Base-by-base conservation (phyloP, 169 alveolate species). In the Plasmodium gallinaceum region DNA sequence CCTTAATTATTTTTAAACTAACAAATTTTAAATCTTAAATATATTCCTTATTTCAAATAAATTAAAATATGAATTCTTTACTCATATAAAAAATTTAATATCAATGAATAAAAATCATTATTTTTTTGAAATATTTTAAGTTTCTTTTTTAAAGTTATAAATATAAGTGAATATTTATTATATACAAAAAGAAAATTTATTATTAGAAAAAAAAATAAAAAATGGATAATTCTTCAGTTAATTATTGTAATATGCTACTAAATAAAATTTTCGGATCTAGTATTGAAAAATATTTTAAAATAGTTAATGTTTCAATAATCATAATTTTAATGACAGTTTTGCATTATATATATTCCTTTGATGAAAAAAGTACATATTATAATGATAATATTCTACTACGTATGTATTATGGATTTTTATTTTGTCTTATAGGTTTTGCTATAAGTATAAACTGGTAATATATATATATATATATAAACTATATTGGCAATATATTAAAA, bases 391-490 rank as follows among this genome's bases (percentile, higher is more conserved):
- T 43, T 39, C 9, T 65, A 42, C 37, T 76, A 14, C 62, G 62
- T 57, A 76, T 76, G 89, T 76, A 58, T 62, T 76, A 76, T 24
- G 89, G 89, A 24, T 76, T 76, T 76, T 58, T 76, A 65, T 75
- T 65, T 20, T 76, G 89, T 64, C 76, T 76, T 12, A 57, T 65
- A 4, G 76, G 89, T 26, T 76, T 76, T 42, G 76, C 78, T 42
- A 65, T 76, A 12, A 76, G 89, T 42, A 76, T 76, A 16, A 76
- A 76, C 54, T 76, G 89, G 89, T 76, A 76, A 76, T 12, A 48
- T 43, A 54, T 18, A 20, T 58, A 48, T 12, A 12, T 51, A 42
- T 51, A 20, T 72, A 7, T 48, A 42, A 39, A 26, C 51, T 39
- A 48, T 39, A 52, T 26, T 10, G 24, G 9, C 7, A 24, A 24